Conservation (phyloP, 441 rosid species). For the Iberis amara region DNA sequence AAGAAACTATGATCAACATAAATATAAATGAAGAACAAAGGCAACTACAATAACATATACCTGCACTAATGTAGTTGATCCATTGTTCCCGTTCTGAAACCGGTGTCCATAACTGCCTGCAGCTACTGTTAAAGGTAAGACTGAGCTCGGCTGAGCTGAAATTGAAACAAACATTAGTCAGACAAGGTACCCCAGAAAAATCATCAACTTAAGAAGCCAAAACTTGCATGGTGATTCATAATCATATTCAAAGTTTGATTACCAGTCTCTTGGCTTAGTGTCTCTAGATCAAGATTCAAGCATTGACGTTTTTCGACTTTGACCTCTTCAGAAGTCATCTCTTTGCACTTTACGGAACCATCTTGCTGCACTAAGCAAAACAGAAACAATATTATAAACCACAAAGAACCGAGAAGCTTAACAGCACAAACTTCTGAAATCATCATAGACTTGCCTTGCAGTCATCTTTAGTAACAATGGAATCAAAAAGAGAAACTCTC, state of each 20-base stretch:
- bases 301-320: constrained; percentile 21
- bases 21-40: background rate
- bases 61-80: constrained; percentile 29
- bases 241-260: constrained; percentile 7
- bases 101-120: constrained; percentile 33
- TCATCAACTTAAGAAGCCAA: background rate
- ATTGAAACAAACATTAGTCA: constrained; percentile 16
- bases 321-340: constrained; percentile 9
- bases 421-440: background rate
- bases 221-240: constrained; percentile 7
- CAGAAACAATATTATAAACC: constrained; percentile 9
- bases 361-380: constrained; percentile 28
- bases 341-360: constrained; percentile 23
- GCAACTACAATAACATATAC: constrained; percentile 20
- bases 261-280: constrained; percentile 25
- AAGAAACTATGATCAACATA: background rate
- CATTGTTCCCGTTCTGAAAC: constrained; percentile 27
- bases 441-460: constrained; percentile 23
- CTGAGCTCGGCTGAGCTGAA: constrained; percentile 35
- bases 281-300: constrained; percentile 35
- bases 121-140: constrained; percentile 30
- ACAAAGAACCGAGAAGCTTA: constrained; percentile 10
- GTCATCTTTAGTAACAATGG: constrained; percentile 7
- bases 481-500: constrained; percentile 24
- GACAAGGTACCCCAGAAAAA: constrained; percentile 4